Base-by-base conservation (phyloP, 345 rosid genomes). In the Aquilaria malaccensis region DNA sequence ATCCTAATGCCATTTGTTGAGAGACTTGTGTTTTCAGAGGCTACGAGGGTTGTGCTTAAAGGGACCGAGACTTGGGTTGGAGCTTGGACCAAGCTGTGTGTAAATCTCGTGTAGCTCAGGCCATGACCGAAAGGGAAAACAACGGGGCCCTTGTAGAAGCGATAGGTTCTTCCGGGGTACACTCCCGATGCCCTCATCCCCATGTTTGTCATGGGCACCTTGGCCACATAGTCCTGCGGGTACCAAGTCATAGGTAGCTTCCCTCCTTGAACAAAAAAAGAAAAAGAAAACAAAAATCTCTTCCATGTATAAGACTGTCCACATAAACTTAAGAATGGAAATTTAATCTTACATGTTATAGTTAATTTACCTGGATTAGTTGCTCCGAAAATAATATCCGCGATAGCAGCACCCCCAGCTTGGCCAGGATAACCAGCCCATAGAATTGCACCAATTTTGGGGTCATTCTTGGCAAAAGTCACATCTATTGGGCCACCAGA, bases 391-490 rank as follows among this genome's bases (percentile, higher is more conserved):
- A 93, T 63, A 45, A 87, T 67, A 15, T 93, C 87, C 6, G 86
- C 98, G 12, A 93, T 83, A 41, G 96, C 99, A 53, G 82, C 64
- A 9, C 97, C 99, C 22, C 99, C 99, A 3, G 86, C 95, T 71
- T 94, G 95, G 56, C 99, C 99, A 2, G 99, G 99, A 73, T 94
- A 94, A 54, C 99, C 99, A n/a, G 84, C 97, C 99, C 99, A 94
- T 22, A 94, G 45, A 56, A 94, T 88, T 55, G 95, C 89, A 30
- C 87, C 69, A 2, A 94, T 50, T 52, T 85, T 80, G n/a, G 83
- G 86, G 52, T 90, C 74, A n/a, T 84, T 61, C 63, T 94, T 94
- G 7, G 99, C 99, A 49, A 94, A 87, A 0, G 97, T 58, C 33
- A 94, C 76, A 59, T 94, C 99, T 11, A 94, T 53, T 0, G 99